Base-by-base conservation (phyloP, 2,329 filamentous ascomycete genomes). In the Leptographium lundbergii region DNA sequence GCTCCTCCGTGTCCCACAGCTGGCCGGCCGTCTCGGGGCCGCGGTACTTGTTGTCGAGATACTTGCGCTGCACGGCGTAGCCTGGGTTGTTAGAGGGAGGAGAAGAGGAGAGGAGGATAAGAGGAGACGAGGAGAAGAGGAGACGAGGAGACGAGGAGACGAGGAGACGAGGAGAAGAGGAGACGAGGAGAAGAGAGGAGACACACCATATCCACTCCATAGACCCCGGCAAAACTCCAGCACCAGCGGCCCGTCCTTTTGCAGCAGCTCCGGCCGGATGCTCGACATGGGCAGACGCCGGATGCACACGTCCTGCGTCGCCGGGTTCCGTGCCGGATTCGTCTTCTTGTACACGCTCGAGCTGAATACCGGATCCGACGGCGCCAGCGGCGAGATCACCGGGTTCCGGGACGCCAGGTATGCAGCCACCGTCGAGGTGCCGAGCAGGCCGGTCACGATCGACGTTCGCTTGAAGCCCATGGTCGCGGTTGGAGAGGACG, bases 211-310 rank as follows among this genome's bases (percentile, higher is more conserved):
- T 59, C 82, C 84, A 62, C 80, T 78, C 85, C 81, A 89, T 55
- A 87, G 72, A 52, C 84, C 84, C 14, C 81, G 81, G 67, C 83
- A 87, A 67, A 88, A 87, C 63, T 81, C 81, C 6, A 86, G 75
- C 1, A 80, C 79, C 55, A 88, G 73, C 1, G 75, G 76, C 32
- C 73, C 72, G 63, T 82, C 81, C 63, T 81, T 77, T 66, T 86
- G 75, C 17, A 88, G 71, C 58, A 89, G 73, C 63, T 85, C 80
- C 0, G 86, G 84, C 34, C 81, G 78, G 61, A 90, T 81, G 66
- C 84, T 81, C 54, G 73, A 73, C 55, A 90, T 67, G 0, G 85
- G 82, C 0, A 89, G 76, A 42, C 76, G 77, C 63, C 82, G 81
- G 63, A 87, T 73, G 65, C 81, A 85, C 13, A 86, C 71, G 67